Conservation (phyloP, 305 asterid species). For the Fraxinus xanthoxyloides region DNA sequence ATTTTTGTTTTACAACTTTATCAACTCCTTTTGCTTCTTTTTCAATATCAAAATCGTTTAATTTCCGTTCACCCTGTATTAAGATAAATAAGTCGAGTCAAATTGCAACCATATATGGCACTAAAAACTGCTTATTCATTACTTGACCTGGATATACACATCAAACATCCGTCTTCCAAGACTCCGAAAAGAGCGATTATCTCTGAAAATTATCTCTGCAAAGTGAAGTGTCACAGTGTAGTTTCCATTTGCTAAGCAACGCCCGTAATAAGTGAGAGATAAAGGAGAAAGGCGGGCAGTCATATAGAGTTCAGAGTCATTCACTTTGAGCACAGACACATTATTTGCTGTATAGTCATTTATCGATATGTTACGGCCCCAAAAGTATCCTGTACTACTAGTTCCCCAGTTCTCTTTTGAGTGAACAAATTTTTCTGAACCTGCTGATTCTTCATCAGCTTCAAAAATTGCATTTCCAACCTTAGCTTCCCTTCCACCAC, state of each 20-base stretch:
- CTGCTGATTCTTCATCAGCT: conserved; percentile 35
- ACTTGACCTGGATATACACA: conserved; percentile 60
- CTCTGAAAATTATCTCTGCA: conserved; percentile 57
- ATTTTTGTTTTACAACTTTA: conserved; percentile 16
- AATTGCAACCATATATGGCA: not conserved
- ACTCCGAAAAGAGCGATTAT: conserved; percentile 47
- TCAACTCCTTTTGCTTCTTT: conserved; percentile 46
- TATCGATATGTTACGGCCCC: not conserved
- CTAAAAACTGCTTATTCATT: not conserved
- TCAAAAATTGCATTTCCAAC: conserved; percentile 33
- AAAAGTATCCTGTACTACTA: conserved; percentile 52
- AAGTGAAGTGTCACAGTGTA: conserved; percentile 62
- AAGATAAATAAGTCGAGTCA: not conserved
- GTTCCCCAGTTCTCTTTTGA: conserved; percentile 44
- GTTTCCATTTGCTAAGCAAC: conserved; percentile 64
- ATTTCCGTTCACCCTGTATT: conserved; percentile 40
- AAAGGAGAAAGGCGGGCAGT: conserved; percentile 55
- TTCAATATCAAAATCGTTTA: conserved; percentile 50
- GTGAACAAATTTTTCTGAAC: conserved; percentile 35
- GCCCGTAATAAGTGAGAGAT: conserved; percentile 60
- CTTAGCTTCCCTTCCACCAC: conserved; percentile 41
- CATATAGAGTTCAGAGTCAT: conserved; percentile 39
- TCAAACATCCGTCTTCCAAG: conserved; percentile 71
- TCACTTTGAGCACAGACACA: conserved; percentile 37
- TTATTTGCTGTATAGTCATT: conserved; percentile 31